Evolutionary conservation across 306 rosid species (phyloP), one percentile per base, ranked within the genome.

Genomic region (Benincasa hispida): DNA sequence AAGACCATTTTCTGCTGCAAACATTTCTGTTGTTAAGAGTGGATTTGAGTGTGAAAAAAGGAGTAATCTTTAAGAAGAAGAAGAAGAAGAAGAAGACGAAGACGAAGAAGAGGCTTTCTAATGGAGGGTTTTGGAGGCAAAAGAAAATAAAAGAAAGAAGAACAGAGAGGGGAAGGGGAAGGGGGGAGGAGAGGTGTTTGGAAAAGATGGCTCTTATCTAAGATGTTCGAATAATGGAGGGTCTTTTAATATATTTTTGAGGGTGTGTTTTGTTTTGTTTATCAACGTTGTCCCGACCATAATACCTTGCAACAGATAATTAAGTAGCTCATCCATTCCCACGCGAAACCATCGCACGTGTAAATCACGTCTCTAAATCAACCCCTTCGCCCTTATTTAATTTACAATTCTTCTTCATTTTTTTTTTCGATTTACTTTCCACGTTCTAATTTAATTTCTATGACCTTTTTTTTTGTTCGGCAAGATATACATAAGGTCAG

Each of bases 1-100:
- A 0, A 95, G 87, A 34, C 99, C 99, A 85, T 95, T 95, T 81
- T 95, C 97, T 50, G 86, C 91, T 0, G 99, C 99, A 77, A 95
- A 95, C 99, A 94, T 94, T 80, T 56, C 50, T 68, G 14, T 15
- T 41, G 25, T 65, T 9, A 32, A 10, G 75, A 22, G 10, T 48
- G 27, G 34, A 13, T 34, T n/a, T 14, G 60, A 34, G 3, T 17
- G 19, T 53, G 24, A 53, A 6, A 53, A 17, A 19, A 53, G 24
- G 24, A 13, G 3, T 6, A 7, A 17, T 5, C 11, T 53, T 53
- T 0, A 12, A 45, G 55, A 50, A 50, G 5, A 0, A 19, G 27
- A n/a, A 54, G 21, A 17, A 15, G 54, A 50, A 48, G 3, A 1
- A 13, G 65, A 25, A 35, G 8, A 35, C 5, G 39, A 35, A 35